Base-by-base conservation (phyloP, 2,329 filamentous ascomycete species). In the Thermochaetoides dissita region DNA sequence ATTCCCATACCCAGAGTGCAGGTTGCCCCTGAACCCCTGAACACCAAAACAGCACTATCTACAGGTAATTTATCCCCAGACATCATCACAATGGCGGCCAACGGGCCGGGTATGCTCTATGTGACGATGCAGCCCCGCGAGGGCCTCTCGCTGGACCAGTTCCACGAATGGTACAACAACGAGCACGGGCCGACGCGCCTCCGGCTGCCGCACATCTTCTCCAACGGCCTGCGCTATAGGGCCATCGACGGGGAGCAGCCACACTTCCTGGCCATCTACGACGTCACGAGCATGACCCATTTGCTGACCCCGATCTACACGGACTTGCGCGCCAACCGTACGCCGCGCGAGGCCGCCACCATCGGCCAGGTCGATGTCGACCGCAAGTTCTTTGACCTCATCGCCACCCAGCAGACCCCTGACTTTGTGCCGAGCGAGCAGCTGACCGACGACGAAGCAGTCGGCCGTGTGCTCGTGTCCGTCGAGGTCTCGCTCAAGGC, bases 81-180 rank as follows among this genome's bases (percentile, higher is more conserved):
- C 17, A 5, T 24, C 17, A 5, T 24, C 17, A 24, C 17, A 24
- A 47, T 45, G 42, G 40, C 38, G 28, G 33, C 12, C 6, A 34
- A 39, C 45, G 42, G 38, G 28, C 42, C 46, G 24, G 85, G 85
- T 46, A 76, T 87, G 54, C 77, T 94, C 56, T 86, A 81, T 59
- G 86, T 94, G 52, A 87, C 84, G 10, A 93, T 93, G 81, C 79
- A 88, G 62, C 84, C 85, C 53, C 71, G 74, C 59, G 67, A 74
- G 44, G 71, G 71, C 51, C 69, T 86, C 53, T 67, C 79, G 42
- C 62, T 71, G 38, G 68, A 74, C 48, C 76, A 84, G 55, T 93
- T 94, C 63, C 82, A 93, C 61, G 84, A 93, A 59, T 89, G 84
- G 84, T 94, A 94, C 67, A 88, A 93, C 66, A 91, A 87, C 61